These are phyloP conservation scores for Penicillium sp. DNA, from an alignment of 2,329 filamentous ascomycete species.

Conservation along the genomic window DNA sequence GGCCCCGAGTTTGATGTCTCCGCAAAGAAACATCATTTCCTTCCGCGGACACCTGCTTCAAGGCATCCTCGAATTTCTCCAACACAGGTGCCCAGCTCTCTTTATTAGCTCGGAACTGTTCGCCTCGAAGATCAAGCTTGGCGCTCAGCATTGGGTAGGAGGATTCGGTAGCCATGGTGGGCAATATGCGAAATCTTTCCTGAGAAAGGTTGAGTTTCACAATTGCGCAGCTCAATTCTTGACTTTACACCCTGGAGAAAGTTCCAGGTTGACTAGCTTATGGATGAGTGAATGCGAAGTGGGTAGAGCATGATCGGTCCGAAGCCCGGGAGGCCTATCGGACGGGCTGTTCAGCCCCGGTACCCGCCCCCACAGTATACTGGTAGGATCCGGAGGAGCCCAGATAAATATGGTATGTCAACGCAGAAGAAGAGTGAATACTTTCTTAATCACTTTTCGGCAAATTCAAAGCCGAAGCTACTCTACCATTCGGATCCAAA, in stretches of 20 bases:
- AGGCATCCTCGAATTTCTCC: constrained; percentile 35
- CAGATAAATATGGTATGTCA: background rate
- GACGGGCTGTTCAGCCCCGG: background rate
- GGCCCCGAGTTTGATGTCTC: constrained; percentile 39
- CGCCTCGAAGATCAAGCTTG: constrained; percentile 30
- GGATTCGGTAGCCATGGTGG: constrained; percentile 24
- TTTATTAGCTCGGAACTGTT: constrained; percentile 29
- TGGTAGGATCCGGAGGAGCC: background rate
- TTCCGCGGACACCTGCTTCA: constrained; percentile 39
- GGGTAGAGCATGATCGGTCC: constrained; percentile 19
- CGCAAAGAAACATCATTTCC: constrained; percentile 38
- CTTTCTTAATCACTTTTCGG: background rate
- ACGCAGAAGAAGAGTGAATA: background rate
- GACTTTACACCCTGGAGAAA: background rate
- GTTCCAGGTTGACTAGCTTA: background rate
- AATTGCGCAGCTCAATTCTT: background rate
- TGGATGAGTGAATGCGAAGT: background rate
- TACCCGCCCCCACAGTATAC: background rate
- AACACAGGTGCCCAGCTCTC: constrained; percentile 42
- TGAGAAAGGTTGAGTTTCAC: background rate
- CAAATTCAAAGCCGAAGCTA: background rate
- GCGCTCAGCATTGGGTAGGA: constrained; percentile 24
- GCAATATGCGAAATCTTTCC: background rate
- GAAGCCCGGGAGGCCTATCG: constrained; percentile 18
- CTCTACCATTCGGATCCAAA: background rate